Evolutionary conservation across 352 stramenopile genomes (phyloP), one percentile per base, ranked within the genome.

Genomic region (Globisporangium abappressorium): DNA sequence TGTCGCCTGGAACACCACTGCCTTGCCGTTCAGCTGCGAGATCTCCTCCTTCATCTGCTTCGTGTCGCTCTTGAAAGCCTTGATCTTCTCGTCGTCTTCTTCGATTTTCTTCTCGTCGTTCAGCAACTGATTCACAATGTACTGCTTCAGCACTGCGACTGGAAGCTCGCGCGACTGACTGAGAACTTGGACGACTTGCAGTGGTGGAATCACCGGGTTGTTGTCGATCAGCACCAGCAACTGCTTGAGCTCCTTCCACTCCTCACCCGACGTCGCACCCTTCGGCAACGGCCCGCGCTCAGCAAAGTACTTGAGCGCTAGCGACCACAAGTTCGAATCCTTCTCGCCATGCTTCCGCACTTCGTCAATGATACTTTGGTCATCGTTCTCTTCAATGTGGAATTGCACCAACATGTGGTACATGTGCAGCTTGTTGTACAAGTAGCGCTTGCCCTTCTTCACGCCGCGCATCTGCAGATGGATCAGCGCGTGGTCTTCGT

Each of bases 361-460:
- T 58, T 95, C 87, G 36, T 96, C 89, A 28, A 97, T 68, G 58
- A 97, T 95, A 63, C 78, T 93, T 69, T 93, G 81, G 70, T 94
- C 91, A 38, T 98, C 89, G 56, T 95, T 95, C 62, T 94, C 85
- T 43, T 98, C 89, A 49, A 98, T 97, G 77, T 98, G 95, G 65
- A 97, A 93, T 69, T 98, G 92, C 67, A 98, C 78, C 12, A 98
- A 72, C 85, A 98, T 97, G 77, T 97, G 88, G 63, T 97, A 97
- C 91, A 97, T 94, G 67, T 97, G 88, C 33, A 97, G 77, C 68
- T 97, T 97, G 80, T 98, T 95, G 81, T 97, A 98, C 66, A 98
- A 65, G 68, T 94, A 98, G 41, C 97, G 86, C 76, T 97, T 96
- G 43, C 92, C 94, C 62, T 94, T 90, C 72, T 96, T 93, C 75